These are phyloP conservation scores for Cucurbita ficifolia DNA, from an alignment of 306 rosid genomes.

Conservation along the genomic window DNA sequence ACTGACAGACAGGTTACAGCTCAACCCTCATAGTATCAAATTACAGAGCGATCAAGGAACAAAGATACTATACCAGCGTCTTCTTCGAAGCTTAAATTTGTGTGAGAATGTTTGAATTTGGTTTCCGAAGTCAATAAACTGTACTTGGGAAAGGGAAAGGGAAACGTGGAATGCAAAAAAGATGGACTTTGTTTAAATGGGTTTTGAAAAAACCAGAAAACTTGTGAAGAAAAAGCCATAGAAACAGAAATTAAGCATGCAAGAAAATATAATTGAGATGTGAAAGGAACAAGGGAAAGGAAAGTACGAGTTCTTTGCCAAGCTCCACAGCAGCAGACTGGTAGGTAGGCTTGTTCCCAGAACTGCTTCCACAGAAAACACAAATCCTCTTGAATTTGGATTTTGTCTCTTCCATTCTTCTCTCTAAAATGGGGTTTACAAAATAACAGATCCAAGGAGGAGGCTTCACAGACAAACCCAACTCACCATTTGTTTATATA, in stretches of 20 bases:
- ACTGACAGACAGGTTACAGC: constrained; percentile 93
- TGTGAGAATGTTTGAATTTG: too few relatives aligned
- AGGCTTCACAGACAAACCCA: constrained; percentile 24
- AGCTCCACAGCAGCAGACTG: constrained; percentile 92
- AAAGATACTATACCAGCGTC: constrained; percentile 36
- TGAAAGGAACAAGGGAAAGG: not conserved
- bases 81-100: not conserved
- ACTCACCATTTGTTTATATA: constrained; percentile 18
- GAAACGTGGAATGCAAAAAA: too few relatives aligned
- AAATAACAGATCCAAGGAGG: not conserved
- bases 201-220: not conserved
- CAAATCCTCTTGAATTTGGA: constrained; percentile 86
- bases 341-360: constrained; percentile 86
- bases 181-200: too few relatives aligned
- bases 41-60: constrained; percentile 13
- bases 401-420: constrained; percentile 56
- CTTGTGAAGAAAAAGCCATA: not conserved
- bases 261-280: not conserved
- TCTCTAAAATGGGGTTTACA: not conserved
- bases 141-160: not conserved
- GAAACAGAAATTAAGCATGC: not conserved
- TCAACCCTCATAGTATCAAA: constrained; percentile 20
- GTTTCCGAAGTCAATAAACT: not conserved
- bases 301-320: constrained; percentile 66
- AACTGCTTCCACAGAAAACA: constrained; percentile 95